phyloP scores from a whole-genome alignment of 1,284 basidiomycete species.

The Grifola frondosa region DNA sequence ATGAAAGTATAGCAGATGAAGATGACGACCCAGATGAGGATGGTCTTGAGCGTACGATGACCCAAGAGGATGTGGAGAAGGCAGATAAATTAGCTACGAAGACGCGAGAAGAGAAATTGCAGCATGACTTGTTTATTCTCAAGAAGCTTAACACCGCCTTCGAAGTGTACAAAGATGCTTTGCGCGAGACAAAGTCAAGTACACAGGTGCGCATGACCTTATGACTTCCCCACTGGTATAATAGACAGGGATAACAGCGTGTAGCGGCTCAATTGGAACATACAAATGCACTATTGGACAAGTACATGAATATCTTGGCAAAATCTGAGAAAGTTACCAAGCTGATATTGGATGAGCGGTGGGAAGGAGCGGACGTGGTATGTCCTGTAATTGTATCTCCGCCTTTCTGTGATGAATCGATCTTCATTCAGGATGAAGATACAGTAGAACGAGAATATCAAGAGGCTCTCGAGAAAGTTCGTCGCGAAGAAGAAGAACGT shows the following conservation, averaged over 20 bases:
- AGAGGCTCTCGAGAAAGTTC: slow-evolving; percentile 45
- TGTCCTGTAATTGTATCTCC: slow-evolving; percentile 24
- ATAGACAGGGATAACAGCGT: slow-evolving; percentile 41
- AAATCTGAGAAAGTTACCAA: slow-evolving; percentile 65
- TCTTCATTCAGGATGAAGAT: slow-evolving; percentile 54
- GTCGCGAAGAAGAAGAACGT: slow-evolving; percentile 51
- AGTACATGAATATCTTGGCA: slow-evolving; percentile 67
- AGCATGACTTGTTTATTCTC: slow-evolving; percentile 68
- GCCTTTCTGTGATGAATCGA: background rate
- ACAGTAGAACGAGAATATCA: slow-evolving; percentile 47
- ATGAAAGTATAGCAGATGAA: slow-evolving; percentile 30
- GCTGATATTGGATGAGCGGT: slow-evolving; percentile 71
- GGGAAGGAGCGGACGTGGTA: slow-evolving; percentile 69
- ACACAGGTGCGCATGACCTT: slow-evolving; percentile 52
- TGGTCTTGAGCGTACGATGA: slow-evolving; percentile 29
- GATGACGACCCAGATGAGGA: slow-evolving; percentile 25
- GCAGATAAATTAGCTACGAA: slow-evolving; percentile 36
- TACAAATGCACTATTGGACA: slow-evolving; percentile 69
- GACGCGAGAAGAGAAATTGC: slow-evolving; percentile 67
- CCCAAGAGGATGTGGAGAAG: slow-evolving; percentile 29
- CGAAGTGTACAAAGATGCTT: slow-evolving; percentile 60
- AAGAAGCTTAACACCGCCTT: slow-evolving; percentile 71
- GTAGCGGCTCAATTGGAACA: slow-evolving; percentile 63
- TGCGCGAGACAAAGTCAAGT: slow-evolving; percentile 57
- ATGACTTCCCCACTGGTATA: background rate